Conservation (phyloP, 2,329 filamentous ascomycete genomes). For the Cytospora mali region DNA sequence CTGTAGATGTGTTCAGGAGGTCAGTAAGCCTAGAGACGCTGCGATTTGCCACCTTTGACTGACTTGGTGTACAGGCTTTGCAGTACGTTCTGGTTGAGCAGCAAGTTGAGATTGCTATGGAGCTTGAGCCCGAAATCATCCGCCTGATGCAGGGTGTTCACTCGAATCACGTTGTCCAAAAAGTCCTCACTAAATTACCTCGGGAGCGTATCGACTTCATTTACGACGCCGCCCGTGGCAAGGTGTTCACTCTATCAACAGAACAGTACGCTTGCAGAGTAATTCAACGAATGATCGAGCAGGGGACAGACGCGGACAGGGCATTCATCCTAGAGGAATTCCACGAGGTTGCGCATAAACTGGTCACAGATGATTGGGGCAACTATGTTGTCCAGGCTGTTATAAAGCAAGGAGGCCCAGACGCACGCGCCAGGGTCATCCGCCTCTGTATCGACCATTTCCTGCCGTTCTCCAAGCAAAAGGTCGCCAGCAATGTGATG, state of each 20-base stretch:
- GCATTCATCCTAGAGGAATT: slow-evolving; percentile 76
- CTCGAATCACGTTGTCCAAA: slow-evolving; percentile 96
- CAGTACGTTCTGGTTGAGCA: slow-evolving; percentile 92
- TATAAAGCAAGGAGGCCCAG: slow-evolving; percentile 73
- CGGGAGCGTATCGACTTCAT: slow-evolving; percentile 82
- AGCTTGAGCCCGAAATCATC: slow-evolving; percentile 76
- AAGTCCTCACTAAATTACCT: slow-evolving; percentile 81
- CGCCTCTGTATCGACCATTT: slow-evolving; percentile 71
- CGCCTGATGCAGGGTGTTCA: slow-evolving; percentile 84
- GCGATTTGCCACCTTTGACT: slow-evolving; percentile 12
- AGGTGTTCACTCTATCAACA: slow-evolving; percentile 72
- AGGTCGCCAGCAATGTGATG: slow-evolving; percentile 95
- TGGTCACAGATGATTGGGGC: slow-evolving; percentile 87
- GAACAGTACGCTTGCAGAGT: slow-evolving; percentile 91
- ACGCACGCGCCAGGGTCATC: slow-evolving; percentile 75
- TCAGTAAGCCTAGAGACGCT: slow-evolving; percentile 41
- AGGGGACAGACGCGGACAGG: slow-evolving; percentile 73
- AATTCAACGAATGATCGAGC: slow-evolving; percentile 87
- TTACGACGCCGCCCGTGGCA: slow-evolving; percentile 75
- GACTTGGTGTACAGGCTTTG: slow-evolving; percentile 63
- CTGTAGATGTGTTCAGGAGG: slow-evolving; percentile 94
- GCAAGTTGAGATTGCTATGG: slow-evolving; percentile 79
- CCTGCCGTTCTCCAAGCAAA: slow-evolving; percentile 83
- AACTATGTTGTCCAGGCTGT: slow-evolving; percentile 97
- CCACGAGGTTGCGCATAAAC: slow-evolving; percentile 67